Percentiles rank a stretch among this genome's conserved stretches.
Conservation (phyloP, 306 rosid species). For the Begonia loranthoides region DNA sequence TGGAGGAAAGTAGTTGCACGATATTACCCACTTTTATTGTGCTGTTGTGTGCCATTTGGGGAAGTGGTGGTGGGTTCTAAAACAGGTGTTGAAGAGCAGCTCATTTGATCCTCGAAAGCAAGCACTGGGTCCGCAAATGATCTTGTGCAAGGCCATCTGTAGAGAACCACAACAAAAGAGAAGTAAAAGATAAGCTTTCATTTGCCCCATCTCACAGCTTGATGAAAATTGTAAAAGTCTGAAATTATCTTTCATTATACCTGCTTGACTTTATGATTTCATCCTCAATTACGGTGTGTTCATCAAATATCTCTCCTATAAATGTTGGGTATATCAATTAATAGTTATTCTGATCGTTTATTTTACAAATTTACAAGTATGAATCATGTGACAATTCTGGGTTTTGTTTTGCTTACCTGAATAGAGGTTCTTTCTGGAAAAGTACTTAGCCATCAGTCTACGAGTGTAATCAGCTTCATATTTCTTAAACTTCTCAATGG, state of each 20-base stretch:
- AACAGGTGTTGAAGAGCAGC: constrained; percentile 10
- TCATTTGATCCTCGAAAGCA: constrained; percentile 31
- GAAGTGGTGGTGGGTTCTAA: constrained; percentile 8
- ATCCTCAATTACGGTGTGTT: constrained; percentile 10
- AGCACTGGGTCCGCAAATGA: constrained; percentile 39
- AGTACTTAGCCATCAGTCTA: constrained; percentile 36
- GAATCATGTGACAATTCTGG: background rate
- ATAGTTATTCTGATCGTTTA: background rate
- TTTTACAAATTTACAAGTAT: background rate
- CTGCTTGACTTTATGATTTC: constrained; percentile 43
- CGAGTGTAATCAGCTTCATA: constrained; percentile 36
- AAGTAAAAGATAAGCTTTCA: background rate
- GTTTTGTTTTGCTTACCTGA: constrained; percentile 18
- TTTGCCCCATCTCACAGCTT: constrained; percentile 3
- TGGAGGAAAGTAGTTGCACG: background rate
- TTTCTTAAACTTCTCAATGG: constrained; percentile 32
- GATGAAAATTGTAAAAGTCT: too few species aligned
- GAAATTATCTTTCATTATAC: constrained; percentile 11
- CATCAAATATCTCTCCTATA: constrained; percentile 36
- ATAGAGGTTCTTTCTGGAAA: constrained; percentile 33
- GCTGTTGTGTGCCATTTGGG: constrained; percentile 27
- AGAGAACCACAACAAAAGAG: background rate
- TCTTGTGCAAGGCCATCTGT: constrained; percentile 37
- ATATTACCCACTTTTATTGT: constrained; percentile 20
- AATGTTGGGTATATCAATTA: background rate